Conservation (phyloP, 345 rosid genomes). For the Arabidopsis arenosa region DNA sequence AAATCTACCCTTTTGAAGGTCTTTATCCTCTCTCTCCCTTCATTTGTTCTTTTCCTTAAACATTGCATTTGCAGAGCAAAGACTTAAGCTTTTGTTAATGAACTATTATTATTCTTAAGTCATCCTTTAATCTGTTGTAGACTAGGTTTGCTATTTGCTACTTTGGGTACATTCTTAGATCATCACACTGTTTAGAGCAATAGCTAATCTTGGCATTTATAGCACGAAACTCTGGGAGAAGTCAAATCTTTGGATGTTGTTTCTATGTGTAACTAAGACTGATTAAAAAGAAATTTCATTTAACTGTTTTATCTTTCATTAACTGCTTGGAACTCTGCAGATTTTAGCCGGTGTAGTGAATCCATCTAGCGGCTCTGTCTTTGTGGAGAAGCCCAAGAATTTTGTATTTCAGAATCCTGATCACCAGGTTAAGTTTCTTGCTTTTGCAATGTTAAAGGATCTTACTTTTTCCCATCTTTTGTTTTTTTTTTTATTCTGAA, state of each 20-base stretch:
- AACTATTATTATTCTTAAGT: slow-evolving; percentile 3
- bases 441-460: slow-evolving; percentile 12
- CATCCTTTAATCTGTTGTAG: neutral
- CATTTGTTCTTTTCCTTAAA: neutral
- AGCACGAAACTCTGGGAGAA: neutral
- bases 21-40: neutral
- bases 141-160: neutral
- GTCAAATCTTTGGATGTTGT: slow-evolving; percentile 24
- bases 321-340: slow-evolving; percentile 50
- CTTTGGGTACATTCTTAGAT: neutral
- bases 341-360: slow-evolving; percentile 85
- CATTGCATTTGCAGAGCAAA: neutral
- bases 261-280: slow-evolving; percentile 6
- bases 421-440: slow-evolving; percentile 69
- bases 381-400: slow-evolving; percentile 73
- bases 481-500: neutral
- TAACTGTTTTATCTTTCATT: slow-evolving; percentile 8
- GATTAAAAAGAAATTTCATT: neutral
- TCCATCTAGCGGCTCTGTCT: slow-evolving; percentile 66
- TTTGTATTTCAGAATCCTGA: slow-evolving; percentile 94
- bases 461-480: neutral
- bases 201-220: slow-evolving; percentile 4
- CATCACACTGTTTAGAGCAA: neutral
- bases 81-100: neutral
- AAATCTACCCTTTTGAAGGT: slow-evolving; percentile 98